Evolutionary conservation across 2,329 filamentous ascomycete genomes (phyloP), one percentile per base, ranked within the genome.

Genomic region (Aureobasidium zeae): DNA sequence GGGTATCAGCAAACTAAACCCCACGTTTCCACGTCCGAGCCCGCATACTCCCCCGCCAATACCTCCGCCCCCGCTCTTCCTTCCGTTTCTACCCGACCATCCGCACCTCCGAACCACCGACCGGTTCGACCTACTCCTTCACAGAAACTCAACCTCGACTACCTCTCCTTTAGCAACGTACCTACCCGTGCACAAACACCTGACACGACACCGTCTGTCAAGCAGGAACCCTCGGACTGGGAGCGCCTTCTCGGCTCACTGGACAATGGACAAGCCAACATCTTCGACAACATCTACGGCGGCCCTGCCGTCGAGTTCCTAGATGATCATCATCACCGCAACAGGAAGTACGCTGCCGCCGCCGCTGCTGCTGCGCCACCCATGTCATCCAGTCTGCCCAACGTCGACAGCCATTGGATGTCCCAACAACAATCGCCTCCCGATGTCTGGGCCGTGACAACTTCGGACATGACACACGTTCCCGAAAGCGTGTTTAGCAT

Each of bases 221-320:
- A 61, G 42, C 51, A 57, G 19, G 55, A 60, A 17, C 55, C 57
- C 10, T 70, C 77, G 0, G 85, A 91, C 53, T 94, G 86, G 87
- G 86, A 94, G 60, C 77, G 81, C 2, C 71, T 94, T 0, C 71
- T 94, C 2, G 80, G 82, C 3, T 81, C 81, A 16, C 78, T 94
- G 59, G 86, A 94, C 53, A 79, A 79, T 25, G 85, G 85, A 1
- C 74, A 81, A 51, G 77, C 80, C 43, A 93, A 89, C 56, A 81
- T 93, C n/a, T 91, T 86, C 61, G 81, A 86, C 56, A 81, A 80
- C 29, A 86, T 86, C 44, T 87, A 87, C 52, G 83, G 83, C 26
- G 82, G 82, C 0, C 71, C 73, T 8, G 70, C 69, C 6, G 62
- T 63, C 29, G 58, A 63, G 17, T 53, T 62, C 67, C 49, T 65